These are phyloP conservation scores for Solanum hybrid DNA, from an alignment of 305 asterid genomes.

Conservation along the genomic window DNA sequence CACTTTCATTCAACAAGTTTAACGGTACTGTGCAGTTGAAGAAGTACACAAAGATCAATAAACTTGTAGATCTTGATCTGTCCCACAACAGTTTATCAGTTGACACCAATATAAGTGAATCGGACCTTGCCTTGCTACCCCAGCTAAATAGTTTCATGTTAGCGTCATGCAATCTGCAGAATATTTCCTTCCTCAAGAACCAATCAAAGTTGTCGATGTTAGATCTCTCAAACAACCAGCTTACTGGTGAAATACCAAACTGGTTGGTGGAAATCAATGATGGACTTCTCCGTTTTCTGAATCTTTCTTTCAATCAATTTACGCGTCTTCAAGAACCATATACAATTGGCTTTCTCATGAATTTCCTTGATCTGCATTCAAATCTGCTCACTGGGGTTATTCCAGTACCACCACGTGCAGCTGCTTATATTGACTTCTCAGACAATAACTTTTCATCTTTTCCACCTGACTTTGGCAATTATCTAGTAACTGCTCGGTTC, in stretches of 20 bases:
- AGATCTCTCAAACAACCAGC: conserved; percentile 46
- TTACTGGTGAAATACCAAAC: conserved; percentile 30
- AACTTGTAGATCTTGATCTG: conserved; percentile 35
- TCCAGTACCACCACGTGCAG: conserved; percentile 36
- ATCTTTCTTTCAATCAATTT: conserved; percentile 45
- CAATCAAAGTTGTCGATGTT: conserved; percentile 34
- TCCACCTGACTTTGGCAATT: conserved; percentile 30
- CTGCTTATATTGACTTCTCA: conserved; percentile 53
- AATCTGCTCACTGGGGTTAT: conserved; percentile 40
- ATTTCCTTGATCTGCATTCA: conserved; percentile 40
- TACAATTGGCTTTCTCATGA: conserved; percentile 1
- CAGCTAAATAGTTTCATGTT: conserved; percentile 29
- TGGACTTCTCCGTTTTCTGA: conserved; percentile 7
- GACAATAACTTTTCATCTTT: conserved; percentile 28
- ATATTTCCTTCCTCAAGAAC: conserved; percentile 34
- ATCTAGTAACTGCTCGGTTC: conserved; percentile 7
- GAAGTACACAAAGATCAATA: conserved; percentile 13
- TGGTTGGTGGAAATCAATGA: conserved; percentile 23
- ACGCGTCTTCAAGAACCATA: conserved; percentile 40
- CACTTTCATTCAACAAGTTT: conserved; percentile 34
- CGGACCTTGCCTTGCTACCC: conserved; percentile 23
- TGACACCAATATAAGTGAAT: conserved; percentile 9
- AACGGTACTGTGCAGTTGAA: conserved; percentile 29
- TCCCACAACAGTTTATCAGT: conserved; percentile 40
- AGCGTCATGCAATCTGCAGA: conserved; percentile 48